These are phyloP conservation scores for Penicillium egyptiacum DNA, from an alignment of 495 filamentous ascomycete genomes.

Conservation along the genomic window DNA sequence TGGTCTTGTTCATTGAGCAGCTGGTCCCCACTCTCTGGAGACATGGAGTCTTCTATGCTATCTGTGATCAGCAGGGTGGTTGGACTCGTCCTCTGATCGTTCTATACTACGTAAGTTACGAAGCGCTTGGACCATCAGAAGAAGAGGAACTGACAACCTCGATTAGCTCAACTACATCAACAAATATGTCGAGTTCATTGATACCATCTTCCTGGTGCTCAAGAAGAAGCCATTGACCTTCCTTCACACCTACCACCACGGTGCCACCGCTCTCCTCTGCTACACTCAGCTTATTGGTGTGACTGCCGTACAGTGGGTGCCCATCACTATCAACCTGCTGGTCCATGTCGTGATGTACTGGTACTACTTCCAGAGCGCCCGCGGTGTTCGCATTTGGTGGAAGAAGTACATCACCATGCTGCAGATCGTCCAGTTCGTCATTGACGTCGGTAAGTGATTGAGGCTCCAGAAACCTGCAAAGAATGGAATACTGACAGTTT, in stretches of 20 bases:
- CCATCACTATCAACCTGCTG: conserved; percentile 64
- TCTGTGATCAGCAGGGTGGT: conserved; percentile 64
- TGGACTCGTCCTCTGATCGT: conserved; percentile 66
- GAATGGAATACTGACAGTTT: conserved; percentile 10
- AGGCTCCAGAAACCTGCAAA: not conserved
- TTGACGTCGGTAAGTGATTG: conserved; percentile 53
- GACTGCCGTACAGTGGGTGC: conserved; percentile 68
- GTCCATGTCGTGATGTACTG: conserved; percentile 73
- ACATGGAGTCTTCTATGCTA: conserved; percentile 62
- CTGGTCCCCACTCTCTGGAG: conserved; percentile 59
- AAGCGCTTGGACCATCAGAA: not conserved
- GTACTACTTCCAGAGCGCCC: conserved; percentile 64
- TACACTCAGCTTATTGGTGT: conserved; percentile 69
- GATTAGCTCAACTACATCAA: conserved; percentile 68
- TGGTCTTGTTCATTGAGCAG: conserved; percentile 66
- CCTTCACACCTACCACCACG: conserved; percentile 75
- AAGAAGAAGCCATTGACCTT: conserved; percentile 80
- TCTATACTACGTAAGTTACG: conserved; percentile 63
- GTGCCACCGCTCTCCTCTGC: conserved; percentile 69
- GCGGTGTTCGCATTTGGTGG: conserved; percentile 60
- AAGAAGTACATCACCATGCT: conserved; percentile 61
- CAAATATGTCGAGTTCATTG: conserved; percentile 69
- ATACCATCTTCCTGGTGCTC: conserved; percentile 69
- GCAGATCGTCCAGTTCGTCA: conserved; percentile 59
- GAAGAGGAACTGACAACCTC: conserved; percentile 21